A percentile compares a stretch with the other conserved stretches of the same genome.
Evolutionary conservation across 805 yeast genomes (phyloP).

Genomic region (Yamadazyma ubonensis): DNA sequence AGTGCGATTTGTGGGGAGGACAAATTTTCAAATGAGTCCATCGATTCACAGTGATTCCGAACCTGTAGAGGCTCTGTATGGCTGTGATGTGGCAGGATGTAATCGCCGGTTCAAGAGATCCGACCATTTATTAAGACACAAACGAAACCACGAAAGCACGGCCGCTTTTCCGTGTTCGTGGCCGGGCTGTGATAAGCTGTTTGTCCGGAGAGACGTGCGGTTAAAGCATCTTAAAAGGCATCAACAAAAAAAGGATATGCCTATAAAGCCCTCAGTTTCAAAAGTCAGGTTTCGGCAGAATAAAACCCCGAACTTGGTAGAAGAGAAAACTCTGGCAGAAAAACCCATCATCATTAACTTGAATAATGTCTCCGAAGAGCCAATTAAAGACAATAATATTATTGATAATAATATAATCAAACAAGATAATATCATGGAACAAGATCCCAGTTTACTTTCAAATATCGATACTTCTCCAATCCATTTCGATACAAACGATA

Average conservation of each 20-base stretch:
- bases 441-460: not conserved
- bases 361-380: not conserved
- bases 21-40: not conserved
- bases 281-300: slow-evolving; percentile 5
- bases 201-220: slow-evolving; percentile 21
- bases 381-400: not conserved
- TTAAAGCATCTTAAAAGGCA: slow-evolving; percentile 20
- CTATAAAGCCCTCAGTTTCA: slow-evolving; percentile 1
- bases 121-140: slow-evolving; percentile 61
- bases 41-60: not conserved
- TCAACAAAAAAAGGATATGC: slow-evolving; percentile 6
- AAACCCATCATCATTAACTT: too few relatives aligned
- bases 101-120: slow-evolving; percentile 52
- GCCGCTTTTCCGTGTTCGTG: slow-evolving; percentile 15
- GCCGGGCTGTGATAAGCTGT: slow-evolving; percentile 19
- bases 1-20: slow-evolving; percentile 1
- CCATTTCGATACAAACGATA: slow-evolving; percentile 5
- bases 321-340: too few relatives aligned
- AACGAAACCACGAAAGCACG: slow-evolving; percentile 46
- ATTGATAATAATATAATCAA: not conserved
- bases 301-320: slow-evolving; percentile 4
- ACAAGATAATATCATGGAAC: slow-evolving; percentile 4
- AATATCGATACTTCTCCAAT: slow-evolving; percentile 4
- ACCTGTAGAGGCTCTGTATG: not conserved
- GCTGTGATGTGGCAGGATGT: slow-evolving; percentile 49